Evolutionary conservation across 2,329 filamentous ascomycete species (phyloP).

Genomic region (Fusarium sp.): DNA sequence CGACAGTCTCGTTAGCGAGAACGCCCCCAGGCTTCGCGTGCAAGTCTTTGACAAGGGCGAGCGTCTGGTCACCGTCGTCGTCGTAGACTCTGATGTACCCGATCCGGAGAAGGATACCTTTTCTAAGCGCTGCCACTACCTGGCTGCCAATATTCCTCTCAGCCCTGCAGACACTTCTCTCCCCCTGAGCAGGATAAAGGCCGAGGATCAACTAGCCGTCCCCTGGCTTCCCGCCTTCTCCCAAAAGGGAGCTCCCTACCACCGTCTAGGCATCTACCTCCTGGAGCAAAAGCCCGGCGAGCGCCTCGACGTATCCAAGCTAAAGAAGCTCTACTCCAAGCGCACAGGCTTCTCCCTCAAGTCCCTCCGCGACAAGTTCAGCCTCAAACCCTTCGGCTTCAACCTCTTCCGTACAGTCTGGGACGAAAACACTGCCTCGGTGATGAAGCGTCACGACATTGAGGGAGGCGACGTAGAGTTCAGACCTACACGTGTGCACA

Average conservation of each 20-base stretch:
- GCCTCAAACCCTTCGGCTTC: constrained; percentile 77
- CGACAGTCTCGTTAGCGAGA: constrained; percentile 74
- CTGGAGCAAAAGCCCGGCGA: constrained; percentile 76
- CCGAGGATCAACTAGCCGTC: constrained; percentile 70
- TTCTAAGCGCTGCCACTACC: constrained; percentile 82
- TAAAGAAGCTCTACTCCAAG: constrained; percentile 60
- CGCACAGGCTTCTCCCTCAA: constrained; percentile 78
- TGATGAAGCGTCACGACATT: constrained; percentile 82
- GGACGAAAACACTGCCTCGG: constrained; percentile 85
- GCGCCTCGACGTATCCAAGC: constrained; percentile 62
- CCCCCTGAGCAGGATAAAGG: constrained; percentile 68
- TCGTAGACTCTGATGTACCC: constrained; percentile 91
- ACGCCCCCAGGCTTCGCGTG: constrained; percentile 76
- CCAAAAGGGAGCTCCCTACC: constrained; percentile 90
- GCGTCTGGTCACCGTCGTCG: constrained; percentile 81
- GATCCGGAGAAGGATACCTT: constrained; percentile 77
- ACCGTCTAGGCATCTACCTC: constrained; percentile 83
- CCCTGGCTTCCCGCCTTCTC: constrained; percentile 88
- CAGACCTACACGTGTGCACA: constrained; percentile 77
- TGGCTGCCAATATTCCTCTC: constrained; percentile 72
- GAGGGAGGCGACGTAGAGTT: constrained; percentile 84
- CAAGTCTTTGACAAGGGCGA: constrained; percentile 85
- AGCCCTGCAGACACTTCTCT: constrained; percentile 64
- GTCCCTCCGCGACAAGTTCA: constrained; percentile 73
- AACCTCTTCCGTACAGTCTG: constrained; percentile 88